A percentile compares a stretch with the other conserved stretches of the same genome.
phyloP scores from a whole-genome alignment of 805 yeast genomes.

The Wickerhamiella dianesei region DNA sequence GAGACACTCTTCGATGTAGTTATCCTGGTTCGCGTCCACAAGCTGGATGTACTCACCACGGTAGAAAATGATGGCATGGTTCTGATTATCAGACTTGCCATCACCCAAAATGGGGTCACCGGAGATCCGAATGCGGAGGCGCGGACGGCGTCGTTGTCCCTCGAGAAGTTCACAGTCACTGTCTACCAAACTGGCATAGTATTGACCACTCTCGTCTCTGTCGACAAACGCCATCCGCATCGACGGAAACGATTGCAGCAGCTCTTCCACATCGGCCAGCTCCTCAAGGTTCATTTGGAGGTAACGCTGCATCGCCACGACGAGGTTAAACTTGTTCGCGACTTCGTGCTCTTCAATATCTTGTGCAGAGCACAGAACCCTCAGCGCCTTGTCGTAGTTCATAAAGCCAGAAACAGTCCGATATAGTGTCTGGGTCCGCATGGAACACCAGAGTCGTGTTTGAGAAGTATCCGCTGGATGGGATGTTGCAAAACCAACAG shows the following conservation, averaged over 20 bases:
- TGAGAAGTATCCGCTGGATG: slow-evolving; percentile 30
- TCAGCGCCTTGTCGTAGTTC: slow-evolving; percentile 64
- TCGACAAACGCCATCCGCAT: slow-evolving; percentile 32
- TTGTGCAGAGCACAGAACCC: slow-evolving; percentile 31
- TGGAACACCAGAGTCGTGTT: slow-evolving; percentile 79
- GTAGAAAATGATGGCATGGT: slow-evolving; percentile 57
- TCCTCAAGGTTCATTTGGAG: slow-evolving; percentile 60
- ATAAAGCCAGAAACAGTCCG: slow-evolving; percentile 74
- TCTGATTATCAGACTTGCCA: slow-evolving; percentile 76
- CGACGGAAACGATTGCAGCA: slow-evolving; percentile 73
- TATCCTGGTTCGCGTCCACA: slow-evolving; percentile 75
- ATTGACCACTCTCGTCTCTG: slow-evolving; percentile 30
- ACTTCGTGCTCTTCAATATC: too few relatives aligned
- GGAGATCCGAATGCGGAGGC: slow-evolving; percentile 49
- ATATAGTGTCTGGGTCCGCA: slow-evolving; percentile 70
- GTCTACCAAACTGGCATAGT: slow-evolving; percentile 54
- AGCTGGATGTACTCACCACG: slow-evolving; percentile 73
- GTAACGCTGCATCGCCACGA: slow-evolving; percentile 79
- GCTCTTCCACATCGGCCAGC: slow-evolving; percentile 57
- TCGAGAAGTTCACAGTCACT: slow-evolving; percentile 50
- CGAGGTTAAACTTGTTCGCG: slow-evolving; percentile 63
- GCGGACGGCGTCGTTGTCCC: slow-evolving; percentile 46
- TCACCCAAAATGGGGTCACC: slow-evolving; percentile 78
- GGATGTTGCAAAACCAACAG: slow-evolving; percentile 16
- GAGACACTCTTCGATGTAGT: slow-evolving; percentile 67